Base-by-base conservation (phyloP, 805 yeast genomes). In the Scheffersomyces stipitis region DNA sequence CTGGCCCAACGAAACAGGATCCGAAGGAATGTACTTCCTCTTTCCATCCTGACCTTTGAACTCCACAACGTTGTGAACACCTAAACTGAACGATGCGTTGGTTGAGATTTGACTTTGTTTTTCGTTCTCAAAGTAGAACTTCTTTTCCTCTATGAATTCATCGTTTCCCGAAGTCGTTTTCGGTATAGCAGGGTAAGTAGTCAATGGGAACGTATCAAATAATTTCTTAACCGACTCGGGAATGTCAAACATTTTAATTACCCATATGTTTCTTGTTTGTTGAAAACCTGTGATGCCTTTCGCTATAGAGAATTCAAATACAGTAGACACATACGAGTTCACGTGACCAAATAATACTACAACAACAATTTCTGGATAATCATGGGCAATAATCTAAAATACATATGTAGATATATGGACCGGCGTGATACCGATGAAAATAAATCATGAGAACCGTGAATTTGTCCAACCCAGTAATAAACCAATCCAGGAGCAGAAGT, bases 1-100 rank as follows among this genome's bases (percentile, higher is more conserved):
- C 9, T 71, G 61, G 14, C 66, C 63, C 7, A 80, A 54, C 33
- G 85, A 75, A 10, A 72, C 51, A 0, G 88, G 88, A 46, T 83
- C 89, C 0, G 76, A 66, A 1, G 86, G 80, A 1, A 76, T 47
- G 13, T 57, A 49, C 24, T 57, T 55, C 10, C 60, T 20, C 24
- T 20, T 20, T 20, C 10, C 10, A 20, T 10, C 24, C 7, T 10
- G 7, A 7, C 9, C 62, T 2, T 54, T 40, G 8, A 43, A 6
- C 5, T 60, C 52, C 15, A 48, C 31, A 3, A 75, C 62, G 46
- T 73, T 74, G 49, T 76, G 79, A 1, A 78, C 80, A 1, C 80
- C 84, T 15, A 82, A 51, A 22, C 69, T 66, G 58, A 80, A 79
- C 10, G 54, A 51, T n/a, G 50, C 48, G 17, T 45, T 41, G 4